Base-by-base conservation (phyloP, 2,329 filamentous ascomycete genomes). In the Chaetomiaceae sp. region DNA sequence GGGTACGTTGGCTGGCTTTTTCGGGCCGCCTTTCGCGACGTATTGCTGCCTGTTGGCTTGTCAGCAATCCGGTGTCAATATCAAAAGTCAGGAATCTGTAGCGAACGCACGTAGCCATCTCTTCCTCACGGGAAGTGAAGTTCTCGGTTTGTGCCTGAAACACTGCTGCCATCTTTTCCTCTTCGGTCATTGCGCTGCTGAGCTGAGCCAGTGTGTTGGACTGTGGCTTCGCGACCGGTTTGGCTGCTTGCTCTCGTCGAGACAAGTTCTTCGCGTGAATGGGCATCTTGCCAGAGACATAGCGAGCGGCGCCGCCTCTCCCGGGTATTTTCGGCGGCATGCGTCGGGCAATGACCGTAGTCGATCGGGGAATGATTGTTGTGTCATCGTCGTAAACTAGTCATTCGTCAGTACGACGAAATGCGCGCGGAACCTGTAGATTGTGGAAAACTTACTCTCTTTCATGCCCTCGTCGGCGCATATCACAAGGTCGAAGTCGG, bases 311-410 rank as follows among this genome's bases (percentile, higher is more conserved):
- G 55, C 88, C 81, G 42, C 93, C 94, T 54, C 89, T 88, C 24
- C 93, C 93, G 38, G 84, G 84, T 61, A 90, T 88, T 42, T 80
- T 73, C 6, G 93, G 87, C 3, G 93, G 93, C 53, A 93, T 75
- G 51, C 93, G 83, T 50, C 88, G 83, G 33, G 90, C 93, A 56
- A 96, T 84, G 47, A 98, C 89, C 0, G 89, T 94, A 2, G 90
- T 96, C 15, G 93, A 95, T 59, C 93, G 86, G 36, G 91, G 88
- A 43, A 98, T 95, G 58, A 96, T 90, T n/a, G 86, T 88, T 1
- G 93, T 97, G 64, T 98, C 93, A 72, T 98, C 93, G 58, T 95
- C 88, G 62, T 97, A 97, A 69, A 94, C 93, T 95, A 61, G 14
- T 45, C 7, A 19, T 36, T 22, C 45, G 54, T 71, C 61, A 67